Conservation (phyloP, 495 filamentous ascomycete genomes). For the Lineolata rhizophorae region DNA sequence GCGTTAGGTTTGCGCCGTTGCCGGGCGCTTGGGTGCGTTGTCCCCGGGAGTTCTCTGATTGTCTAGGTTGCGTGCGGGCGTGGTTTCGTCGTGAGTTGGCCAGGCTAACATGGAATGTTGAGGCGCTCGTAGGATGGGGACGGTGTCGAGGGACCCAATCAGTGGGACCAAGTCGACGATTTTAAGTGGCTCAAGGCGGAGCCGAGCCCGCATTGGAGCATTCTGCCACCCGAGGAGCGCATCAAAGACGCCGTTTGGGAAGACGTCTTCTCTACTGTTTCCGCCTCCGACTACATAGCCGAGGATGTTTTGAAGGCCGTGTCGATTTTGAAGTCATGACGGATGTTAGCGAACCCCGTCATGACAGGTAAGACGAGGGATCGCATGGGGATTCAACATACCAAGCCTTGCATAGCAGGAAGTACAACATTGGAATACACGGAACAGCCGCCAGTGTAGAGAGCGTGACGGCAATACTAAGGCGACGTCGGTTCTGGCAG, state of each 20-base stretch:
- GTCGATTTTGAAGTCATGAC: too few relatives aligned
- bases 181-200: slow-evolving; percentile 90
- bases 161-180: slow-evolving; percentile 77
- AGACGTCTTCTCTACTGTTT: neutral
- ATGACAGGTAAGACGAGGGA: too few relatives aligned
- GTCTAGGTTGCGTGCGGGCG: too few relatives aligned
- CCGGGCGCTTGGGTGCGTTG: slow-evolving; percentile 9
- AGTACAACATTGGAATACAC: too few relatives aligned
- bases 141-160: neutral
- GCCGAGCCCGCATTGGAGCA: slow-evolving; percentile 71
- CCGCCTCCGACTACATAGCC: too few relatives aligned
- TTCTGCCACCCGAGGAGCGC: slow-evolving; percentile 37
- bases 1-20: slow-evolving; percentile 57
- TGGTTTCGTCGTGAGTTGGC: slow-evolving; percentile 37
- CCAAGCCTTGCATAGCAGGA: too few relatives aligned
- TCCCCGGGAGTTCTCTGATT: neutral
- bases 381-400: too few relatives aligned
- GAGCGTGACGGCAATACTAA: too few relatives aligned
- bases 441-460: too few relatives aligned
- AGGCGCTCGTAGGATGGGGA: neutral
- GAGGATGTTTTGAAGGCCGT: too few relatives aligned
- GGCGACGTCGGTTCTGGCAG: too few relatives aligned
- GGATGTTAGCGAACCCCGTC: too few relatives aligned
- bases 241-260: slow-evolving; percentile 42
- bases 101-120: neutral